Percentiles rank a stretch among this genome's conserved stretches.
These are phyloP conservation scores for Triglochin maritima DNA, from an alignment of 106 monocot species.

Conservation along the genomic window DNA sequence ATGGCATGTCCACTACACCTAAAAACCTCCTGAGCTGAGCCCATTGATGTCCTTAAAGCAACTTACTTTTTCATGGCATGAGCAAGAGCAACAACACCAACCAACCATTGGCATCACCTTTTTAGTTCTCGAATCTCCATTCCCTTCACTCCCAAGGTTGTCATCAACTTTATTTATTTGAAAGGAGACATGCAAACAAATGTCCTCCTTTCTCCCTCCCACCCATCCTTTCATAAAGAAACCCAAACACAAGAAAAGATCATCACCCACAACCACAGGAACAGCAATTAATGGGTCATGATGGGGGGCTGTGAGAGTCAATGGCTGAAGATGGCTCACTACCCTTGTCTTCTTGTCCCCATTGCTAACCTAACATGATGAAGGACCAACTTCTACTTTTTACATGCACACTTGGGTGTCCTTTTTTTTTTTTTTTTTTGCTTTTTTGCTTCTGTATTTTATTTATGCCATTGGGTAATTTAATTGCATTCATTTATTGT, in stretches of 20 bases:
- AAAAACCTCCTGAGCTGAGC: background rate
- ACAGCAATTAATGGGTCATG: constrained; percentile 53
- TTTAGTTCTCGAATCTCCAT: constrained; percentile 6
- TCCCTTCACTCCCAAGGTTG: constrained; percentile 57
- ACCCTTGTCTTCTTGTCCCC: no score
- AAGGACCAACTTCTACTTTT: no score
- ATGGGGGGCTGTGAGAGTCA: constrained; percentile 14
- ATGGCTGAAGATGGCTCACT: no score
- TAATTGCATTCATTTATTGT: no score
- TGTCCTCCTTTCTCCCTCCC: background rate
- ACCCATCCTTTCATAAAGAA: background rate
- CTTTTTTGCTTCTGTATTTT: no score
- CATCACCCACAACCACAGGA: constrained; percentile 5
- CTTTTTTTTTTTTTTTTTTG: no score
- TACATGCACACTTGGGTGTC: no score
- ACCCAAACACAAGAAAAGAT: constrained; percentile 5
- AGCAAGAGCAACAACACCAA: constrained; percentile 29
- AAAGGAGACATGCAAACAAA: constrained; percentile 17
- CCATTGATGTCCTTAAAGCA: constrained; percentile 15
- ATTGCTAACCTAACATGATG: no score
- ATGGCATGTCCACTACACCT: background rate
- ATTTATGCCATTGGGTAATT: no score
- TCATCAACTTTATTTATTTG: constrained; percentile 31
- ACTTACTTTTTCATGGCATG: constrained; percentile 25
- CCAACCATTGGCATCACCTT: constrained; percentile 34